Base-by-base conservation (phyloP, 352 stramenopile genomes). In the Plasmopara viticola region DNA sequence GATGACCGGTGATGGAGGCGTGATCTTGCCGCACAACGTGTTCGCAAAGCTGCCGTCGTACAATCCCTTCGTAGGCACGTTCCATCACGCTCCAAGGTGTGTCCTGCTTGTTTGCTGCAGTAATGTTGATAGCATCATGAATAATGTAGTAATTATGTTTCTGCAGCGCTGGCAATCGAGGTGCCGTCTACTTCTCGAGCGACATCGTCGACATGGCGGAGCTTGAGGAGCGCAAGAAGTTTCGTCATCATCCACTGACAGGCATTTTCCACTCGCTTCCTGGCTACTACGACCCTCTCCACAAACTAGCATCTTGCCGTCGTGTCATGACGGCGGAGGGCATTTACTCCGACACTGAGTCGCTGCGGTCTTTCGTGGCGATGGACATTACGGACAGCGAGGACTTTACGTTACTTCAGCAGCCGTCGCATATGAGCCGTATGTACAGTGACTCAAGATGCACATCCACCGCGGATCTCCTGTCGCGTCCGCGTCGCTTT, bases 21-120 rank as follows among this genome's bases (percentile, higher is more conserved):
- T 79, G 38, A 64, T 85, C 38, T 38, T 83, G 44, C 51, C 76
- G 48, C 74, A 66, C 60, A 84, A 84, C 52, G 79, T 94, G 52
- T 94, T 90, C 59, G 84, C 83, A 41, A 77, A 83, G 28, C 68
- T 95, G 48, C 84, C 84, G 35, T 82, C 82, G 34, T 92, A 93
- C 63, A 95, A 95, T 64, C 84, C 84, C 46, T 95, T 90, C 44
- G 81, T 95, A 30, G 84, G 84, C 68, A 94, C 84, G 18, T 95
- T 95, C 64, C 84, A 95, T 54, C 83, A 95, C 60, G 84, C 84
- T n/a, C 84, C 84, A 35, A 94, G 80, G 80, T 90, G 61, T 46
- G 56, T 51, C 29, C 44, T 48, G 28, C 20, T 54, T 8, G 40
- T 9, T 54, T 42, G 25, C 50, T 15, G 20, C 17, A 29, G 25